These are phyloP conservation scores for Catharanthus roseus DNA, from an alignment of 257 asterid species.

Conservation along the genomic window DNA sequence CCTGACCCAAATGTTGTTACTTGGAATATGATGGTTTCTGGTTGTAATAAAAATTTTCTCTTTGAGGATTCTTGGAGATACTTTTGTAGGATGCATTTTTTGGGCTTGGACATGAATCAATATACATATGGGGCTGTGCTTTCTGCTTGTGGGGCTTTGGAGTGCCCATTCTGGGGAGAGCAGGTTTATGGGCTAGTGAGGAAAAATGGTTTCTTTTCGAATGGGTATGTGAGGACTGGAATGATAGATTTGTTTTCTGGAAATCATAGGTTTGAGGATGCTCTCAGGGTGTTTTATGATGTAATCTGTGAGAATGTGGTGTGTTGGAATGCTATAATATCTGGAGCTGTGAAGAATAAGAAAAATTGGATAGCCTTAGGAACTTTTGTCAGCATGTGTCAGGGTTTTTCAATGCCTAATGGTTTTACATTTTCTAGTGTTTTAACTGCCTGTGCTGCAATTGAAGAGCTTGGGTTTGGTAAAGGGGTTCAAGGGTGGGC, in stretches of 20 bases:
- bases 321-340: constrained; percentile 74
- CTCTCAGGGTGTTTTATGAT: constrained; percentile 55
- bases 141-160: constrained; percentile 51
- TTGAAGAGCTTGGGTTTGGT: constrained; percentile 49
- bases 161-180: constrained; percentile 31
- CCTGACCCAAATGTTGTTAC: constrained; percentile 40
- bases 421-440: constrained; percentile 59
- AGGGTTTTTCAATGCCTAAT: constrained; percentile 37
- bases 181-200: constrained; percentile 57
- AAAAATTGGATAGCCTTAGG: constrained; percentile 40
- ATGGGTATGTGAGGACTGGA: constrained; percentile 61
- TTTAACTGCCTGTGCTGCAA: constrained; percentile 66
- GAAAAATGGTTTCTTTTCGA: constrained; percentile 53
- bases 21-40: constrained; percentile 63
- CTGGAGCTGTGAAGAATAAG: constrained; percentile 68
- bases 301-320: constrained; percentile 55
- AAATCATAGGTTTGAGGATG: constrained; percentile 40
- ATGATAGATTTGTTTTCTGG: constrained; percentile 55
- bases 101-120: constrained; percentile 40
- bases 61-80: constrained; percentile 53
- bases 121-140: constrained; percentile 58
- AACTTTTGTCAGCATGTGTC: constrained; percentile 45
- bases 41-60: constrained; percentile 43
- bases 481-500: constrained; percentile 54
- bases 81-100: constrained; percentile 42